Conservation (phyloP, 164 flowering plant species). For the Buxus sempervirens region DNA sequence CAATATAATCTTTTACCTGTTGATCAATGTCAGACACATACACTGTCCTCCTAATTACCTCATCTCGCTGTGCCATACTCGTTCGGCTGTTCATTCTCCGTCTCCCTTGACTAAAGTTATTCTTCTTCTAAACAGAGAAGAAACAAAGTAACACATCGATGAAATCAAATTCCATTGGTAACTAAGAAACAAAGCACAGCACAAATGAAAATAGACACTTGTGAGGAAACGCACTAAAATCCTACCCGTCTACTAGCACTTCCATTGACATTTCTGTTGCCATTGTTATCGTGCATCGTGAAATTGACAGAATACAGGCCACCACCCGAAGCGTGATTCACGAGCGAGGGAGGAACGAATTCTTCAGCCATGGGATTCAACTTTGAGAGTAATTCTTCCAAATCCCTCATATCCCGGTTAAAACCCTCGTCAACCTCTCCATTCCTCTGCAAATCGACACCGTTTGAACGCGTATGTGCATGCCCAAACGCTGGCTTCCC, state of each 20-base stretch:
- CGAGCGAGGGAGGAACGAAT: conserved; percentile 75
- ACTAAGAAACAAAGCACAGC: not conserved
- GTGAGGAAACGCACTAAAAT: not conserved
- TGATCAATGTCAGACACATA: conserved; percentile 96
- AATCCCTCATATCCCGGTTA: conserved; percentile 69
- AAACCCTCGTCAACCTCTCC: conserved; percentile 39
- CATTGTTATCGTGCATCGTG: conserved; percentile 16
- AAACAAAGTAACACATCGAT: not conserved
- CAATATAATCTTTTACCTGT: conserved; percentile 41
- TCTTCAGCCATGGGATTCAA: conserved; percentile 90
- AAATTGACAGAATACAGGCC: conserved; percentile 29
- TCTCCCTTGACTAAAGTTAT: conserved; percentile 47
- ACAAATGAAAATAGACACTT: conserved; percentile 7
- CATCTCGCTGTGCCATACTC: conserved; percentile 83
- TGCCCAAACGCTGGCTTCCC: conserved; percentile 8
- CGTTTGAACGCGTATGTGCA: conserved; percentile 14
- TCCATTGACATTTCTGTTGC: conserved; percentile 35
- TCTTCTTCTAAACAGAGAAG: conserved; percentile 48
- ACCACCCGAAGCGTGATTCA: conserved; percentile 21
- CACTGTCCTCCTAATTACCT: conserved; percentile 77
- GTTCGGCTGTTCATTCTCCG: conserved; percentile 71
- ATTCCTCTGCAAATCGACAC: conserved; percentile 23
- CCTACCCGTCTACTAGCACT: conserved; percentile 45
- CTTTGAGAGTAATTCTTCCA: conserved; percentile 80
- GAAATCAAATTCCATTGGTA: not conserved